Conservation (phyloP, 1,284 basidiomycete species). For the Moniliella sp. region DNA sequence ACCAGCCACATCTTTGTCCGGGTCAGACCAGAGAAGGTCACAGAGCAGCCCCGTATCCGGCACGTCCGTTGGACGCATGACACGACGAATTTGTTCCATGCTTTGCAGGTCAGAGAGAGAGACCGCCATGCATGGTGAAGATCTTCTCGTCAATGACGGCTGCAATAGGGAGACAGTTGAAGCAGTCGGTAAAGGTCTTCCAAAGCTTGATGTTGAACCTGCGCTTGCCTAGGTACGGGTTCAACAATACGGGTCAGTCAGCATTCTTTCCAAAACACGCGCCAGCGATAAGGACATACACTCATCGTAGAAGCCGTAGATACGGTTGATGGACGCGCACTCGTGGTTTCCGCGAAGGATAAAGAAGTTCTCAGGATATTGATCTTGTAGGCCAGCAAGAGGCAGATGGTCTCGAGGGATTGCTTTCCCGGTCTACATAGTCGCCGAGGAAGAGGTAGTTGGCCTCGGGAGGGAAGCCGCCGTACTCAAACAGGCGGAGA, state of each 20-base stretch:
- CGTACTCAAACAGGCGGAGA: slow-evolving; percentile 75
- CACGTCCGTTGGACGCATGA: slow-evolving; percentile 96
- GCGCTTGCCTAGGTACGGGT: slow-evolving; percentile 93
- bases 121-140: slow-evolving; percentile 64
- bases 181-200: slow-evolving; percentile 93
- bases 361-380: slow-evolving; percentile 95
- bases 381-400: slow-evolving; percentile 76
- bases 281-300: too few species aligned
- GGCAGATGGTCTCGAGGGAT: slow-evolving; percentile 79
- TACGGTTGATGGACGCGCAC: slow-evolving; percentile 79
- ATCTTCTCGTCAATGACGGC: slow-evolving; percentile 94
- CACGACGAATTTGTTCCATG: slow-evolving; percentile 97
- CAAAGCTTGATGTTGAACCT: slow-evolving; percentile 92
- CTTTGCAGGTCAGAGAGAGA: slow-evolving; percentile 91
- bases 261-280: too few species aligned
- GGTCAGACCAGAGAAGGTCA: slow-evolving; percentile 94
- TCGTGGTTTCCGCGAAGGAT: slow-evolving; percentile 82
- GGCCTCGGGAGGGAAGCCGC: slow-evolving; percentile 81
- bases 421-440: slow-evolving; percentile 86
- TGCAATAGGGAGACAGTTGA: slow-evolving; percentile 82
- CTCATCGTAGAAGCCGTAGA: slow-evolving; percentile 91
- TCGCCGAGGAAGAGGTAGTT: slow-evolving; percentile 90
- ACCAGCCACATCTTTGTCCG: slow-evolving; percentile 94
- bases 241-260: too few species aligned
- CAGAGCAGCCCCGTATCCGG: slow-evolving; percentile 89